A percentile compares a stretch with the other conserved stretches of the same genome.
Conservation (phyloP, 768 basidiomycete genomes). For the Suillus discolor region DNA sequence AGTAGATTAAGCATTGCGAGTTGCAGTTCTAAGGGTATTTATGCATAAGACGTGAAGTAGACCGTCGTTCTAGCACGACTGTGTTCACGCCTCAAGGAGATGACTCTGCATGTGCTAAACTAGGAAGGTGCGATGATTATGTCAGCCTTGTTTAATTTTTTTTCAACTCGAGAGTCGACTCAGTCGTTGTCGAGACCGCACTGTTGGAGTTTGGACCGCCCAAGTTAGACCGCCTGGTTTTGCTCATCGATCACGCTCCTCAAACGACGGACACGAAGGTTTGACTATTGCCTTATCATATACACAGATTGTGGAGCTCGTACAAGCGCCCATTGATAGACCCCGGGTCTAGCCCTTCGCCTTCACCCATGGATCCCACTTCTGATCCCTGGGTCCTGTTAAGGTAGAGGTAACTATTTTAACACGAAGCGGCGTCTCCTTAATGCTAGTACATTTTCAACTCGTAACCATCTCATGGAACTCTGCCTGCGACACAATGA, state of each 20-base stretch:
- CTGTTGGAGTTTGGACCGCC: neutral
- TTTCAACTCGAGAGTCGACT: too few relatives aligned
- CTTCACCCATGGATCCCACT: neutral
- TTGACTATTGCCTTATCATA: too few relatives aligned
- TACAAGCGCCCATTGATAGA: slow-evolving; percentile 3
- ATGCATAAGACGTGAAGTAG: slow-evolving; percentile 3
- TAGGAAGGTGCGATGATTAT: neutral
- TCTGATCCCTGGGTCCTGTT: neutral
- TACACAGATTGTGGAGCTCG: neutral
- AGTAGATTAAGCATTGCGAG: slow-evolving; percentile 30
- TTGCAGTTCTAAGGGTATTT: neutral
- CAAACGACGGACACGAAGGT: neutral
- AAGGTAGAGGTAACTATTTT: neutral
- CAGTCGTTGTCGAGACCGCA: neutral
- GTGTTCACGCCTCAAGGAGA: neutral
- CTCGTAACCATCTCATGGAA: slow-evolving; percentile 3
- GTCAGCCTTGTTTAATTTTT: neutral
- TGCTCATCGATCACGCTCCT: neutral
- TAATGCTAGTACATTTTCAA: neutral
- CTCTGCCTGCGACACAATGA: slow-evolving; percentile 34
- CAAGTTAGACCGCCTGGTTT: neutral
- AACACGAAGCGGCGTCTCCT: neutral
- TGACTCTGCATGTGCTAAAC: neutral
- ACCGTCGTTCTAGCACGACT: neutral
- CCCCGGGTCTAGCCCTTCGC: neutral